Evolutionary conservation across 2,329 filamentous ascomycete species (phyloP).

Genomic region (Colletotrichum cereale): DNA sequence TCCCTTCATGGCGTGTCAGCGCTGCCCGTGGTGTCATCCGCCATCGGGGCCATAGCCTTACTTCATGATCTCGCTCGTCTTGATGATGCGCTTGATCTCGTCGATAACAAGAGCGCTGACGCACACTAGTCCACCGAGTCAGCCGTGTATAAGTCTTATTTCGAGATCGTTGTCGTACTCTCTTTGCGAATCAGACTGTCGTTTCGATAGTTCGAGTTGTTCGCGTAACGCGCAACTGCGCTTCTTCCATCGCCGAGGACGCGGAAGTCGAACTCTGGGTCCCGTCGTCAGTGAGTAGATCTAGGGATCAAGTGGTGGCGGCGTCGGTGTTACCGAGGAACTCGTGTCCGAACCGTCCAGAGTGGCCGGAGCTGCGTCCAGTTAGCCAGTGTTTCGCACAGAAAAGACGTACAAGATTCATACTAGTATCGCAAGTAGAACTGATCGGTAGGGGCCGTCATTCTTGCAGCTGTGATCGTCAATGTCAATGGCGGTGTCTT

Average conservation of each 20-base stretch:
- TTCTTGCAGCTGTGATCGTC: slow-evolving; percentile 54
- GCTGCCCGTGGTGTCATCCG: slow-evolving; percentile 44
- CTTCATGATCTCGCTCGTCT: slow-evolving; percentile 98
- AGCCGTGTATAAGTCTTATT: neutral
- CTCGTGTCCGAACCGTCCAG: slow-evolving; percentile 96
- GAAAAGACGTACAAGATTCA: slow-evolving; percentile 47
- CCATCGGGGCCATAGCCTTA: slow-evolving; percentile 65
- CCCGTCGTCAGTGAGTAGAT: slow-evolving; percentile 41
- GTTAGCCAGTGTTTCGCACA: slow-evolving; percentile 26
- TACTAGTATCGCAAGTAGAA: slow-evolving; percentile 99
- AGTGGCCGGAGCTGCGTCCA: slow-evolving; percentile 86
- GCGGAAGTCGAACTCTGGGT: slow-evolving; percentile 92
- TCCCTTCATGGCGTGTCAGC: slow-evolving; percentile 70
- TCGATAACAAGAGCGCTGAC: slow-evolving; percentile 91
- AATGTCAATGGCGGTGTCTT: slow-evolving; percentile 28
- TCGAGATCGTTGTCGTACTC: slow-evolving; percentile 71
- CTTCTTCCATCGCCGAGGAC: slow-evolving; percentile 93
- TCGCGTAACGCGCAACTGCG: slow-evolving; percentile 95
- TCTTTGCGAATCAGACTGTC: slow-evolving; percentile 99
- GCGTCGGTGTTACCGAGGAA: slow-evolving; percentile 81
- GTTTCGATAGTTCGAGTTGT: slow-evolving; percentile 99
- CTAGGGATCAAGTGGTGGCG: neutral
- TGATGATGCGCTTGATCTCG: slow-evolving; percentile 97
- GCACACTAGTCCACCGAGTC: slow-evolving; percentile 75
- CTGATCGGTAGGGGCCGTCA: slow-evolving; percentile 79